These are phyloP conservation scores for Mortierella hygrophila DNA, from an alignment of 192 early-diverging fungal genomes.

Conservation along the genomic window DNA sequence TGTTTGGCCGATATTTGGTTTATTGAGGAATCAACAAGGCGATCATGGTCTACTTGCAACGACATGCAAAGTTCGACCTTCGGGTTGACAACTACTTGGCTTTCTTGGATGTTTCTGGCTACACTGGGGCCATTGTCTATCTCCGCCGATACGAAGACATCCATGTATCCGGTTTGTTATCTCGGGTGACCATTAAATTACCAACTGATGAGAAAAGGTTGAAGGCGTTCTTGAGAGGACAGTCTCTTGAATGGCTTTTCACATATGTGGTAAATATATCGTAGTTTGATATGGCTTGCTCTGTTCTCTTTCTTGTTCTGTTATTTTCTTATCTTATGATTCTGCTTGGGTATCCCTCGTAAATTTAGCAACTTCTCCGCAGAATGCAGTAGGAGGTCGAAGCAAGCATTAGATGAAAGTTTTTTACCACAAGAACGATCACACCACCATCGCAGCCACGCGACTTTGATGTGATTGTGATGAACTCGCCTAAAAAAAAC, in stretches of 20 bases:
- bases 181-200: not conserved
- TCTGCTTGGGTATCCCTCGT: not conserved
- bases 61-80: conserved; percentile 8
- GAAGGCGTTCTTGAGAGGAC: conserved; percentile 1
- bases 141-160: conserved; percentile 13
- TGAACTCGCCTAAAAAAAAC: conserved; percentile 9
- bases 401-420: not conserved
- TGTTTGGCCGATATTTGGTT: not conserved
- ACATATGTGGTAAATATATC: conserved; percentile 4
- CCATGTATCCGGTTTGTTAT: conserved; percentile 9
- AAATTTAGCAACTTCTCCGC: not conserved
- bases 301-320: not conserved
- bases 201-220: not conserved
- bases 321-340: too few species aligned
- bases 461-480: conserved; percentile 1
- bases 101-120: conserved; percentile 16
- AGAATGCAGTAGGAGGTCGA: conserved; percentile 6
- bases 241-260: conserved; percentile 11
- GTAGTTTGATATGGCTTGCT: not conserved
- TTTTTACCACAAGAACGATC: conserved; percentile 1
- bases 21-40: conserved; percentile 14
- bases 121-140: conserved; percentile 12
- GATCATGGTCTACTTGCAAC: conserved; percentile 13
- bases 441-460: conserved; percentile 1
- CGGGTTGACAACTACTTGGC: not conserved